Conservation (phyloP, 495 filamentous ascomycete species). For the Haplographium delicatum region DNA sequence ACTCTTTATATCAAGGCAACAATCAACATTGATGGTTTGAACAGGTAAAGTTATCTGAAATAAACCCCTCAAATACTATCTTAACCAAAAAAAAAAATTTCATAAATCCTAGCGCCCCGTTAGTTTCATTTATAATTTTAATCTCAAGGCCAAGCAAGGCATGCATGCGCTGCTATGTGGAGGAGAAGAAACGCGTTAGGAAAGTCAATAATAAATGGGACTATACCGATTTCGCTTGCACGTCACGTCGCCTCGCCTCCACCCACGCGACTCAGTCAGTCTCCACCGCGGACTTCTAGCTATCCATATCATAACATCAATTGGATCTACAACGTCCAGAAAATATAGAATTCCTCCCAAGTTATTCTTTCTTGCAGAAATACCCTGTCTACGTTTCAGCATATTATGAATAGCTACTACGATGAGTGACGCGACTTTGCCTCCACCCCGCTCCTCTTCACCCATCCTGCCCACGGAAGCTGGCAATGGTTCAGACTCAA, state of each 20-base stretch:
- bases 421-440: conserved; percentile 28
- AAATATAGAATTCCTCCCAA: not conserved
- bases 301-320: conserved; percentile 18
- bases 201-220: too few species aligned
- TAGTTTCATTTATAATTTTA: too few species aligned
- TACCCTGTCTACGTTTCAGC: conserved; percentile 1
- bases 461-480: conserved; percentile 1
- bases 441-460: conserved; percentile 23
- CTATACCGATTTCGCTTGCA: too few species aligned
- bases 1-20: too few species aligned
- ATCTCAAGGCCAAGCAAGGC: not conserved
- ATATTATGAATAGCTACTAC: conserved; percentile 24
- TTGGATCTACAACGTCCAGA: conserved; percentile 5
- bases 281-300: conserved; percentile 18
- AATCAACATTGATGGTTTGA: too few species aligned
- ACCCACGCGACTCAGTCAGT: not conserved
- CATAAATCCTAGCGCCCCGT: too few species aligned
- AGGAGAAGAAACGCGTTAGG: too few species aligned
- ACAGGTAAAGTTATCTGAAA: too few species aligned
- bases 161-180: not conserved
- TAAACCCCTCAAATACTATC: too few species aligned
- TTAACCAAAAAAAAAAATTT: too few species aligned
- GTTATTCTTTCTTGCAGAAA: conserved; percentile 7
- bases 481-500: conserved; percentile 9
- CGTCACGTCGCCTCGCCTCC: not conserved